phyloP scores from a whole-genome alignment of 257 asterid genomes.

The Fraxinus quadrangulata region DNA sequence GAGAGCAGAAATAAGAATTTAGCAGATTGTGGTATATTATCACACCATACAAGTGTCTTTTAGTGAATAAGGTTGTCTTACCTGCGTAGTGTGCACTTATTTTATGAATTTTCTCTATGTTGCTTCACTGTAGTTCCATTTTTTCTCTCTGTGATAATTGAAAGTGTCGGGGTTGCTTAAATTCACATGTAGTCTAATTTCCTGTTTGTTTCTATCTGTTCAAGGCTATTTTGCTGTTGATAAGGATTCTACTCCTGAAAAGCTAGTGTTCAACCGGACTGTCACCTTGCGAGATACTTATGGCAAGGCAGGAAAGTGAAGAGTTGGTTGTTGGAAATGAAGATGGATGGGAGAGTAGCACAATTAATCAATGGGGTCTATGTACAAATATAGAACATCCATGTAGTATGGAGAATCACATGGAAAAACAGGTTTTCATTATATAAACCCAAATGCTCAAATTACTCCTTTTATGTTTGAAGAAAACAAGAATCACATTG shows the following conservation, averaged over 20 bases:
- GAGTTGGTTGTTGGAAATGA: conserved; percentile 3
- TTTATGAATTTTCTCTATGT: neutral
- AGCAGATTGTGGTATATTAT: neutral
- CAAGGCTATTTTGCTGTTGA: conserved; percentile 79
- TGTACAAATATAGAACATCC: conserved; percentile 15
- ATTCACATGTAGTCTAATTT: neutral
- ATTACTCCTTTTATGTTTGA: neutral
- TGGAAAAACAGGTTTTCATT: neutral
- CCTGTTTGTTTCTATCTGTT: conserved; percentile 12
- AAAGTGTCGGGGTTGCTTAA: neutral
- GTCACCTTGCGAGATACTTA: conserved; percentile 74
- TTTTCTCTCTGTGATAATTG: neutral
- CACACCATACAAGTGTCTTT: neutral
- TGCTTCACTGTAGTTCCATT: neutral
- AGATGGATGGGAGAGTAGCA: neutral
- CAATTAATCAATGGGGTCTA: neutral
- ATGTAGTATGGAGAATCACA: neutral
- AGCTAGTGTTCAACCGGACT: conserved; percentile 71
- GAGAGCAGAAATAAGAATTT: neutral
- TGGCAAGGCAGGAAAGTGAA: conserved; percentile 64
- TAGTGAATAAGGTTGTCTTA: neutral
- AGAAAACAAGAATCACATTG: neutral
- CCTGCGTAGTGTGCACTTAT: neutral
- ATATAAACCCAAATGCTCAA: neutral
- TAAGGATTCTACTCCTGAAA: conserved; percentile 60